Base-by-base conservation (phyloP, 2,329 filamentous ascomycete species). In the Emergomyces orientalis region DNA sequence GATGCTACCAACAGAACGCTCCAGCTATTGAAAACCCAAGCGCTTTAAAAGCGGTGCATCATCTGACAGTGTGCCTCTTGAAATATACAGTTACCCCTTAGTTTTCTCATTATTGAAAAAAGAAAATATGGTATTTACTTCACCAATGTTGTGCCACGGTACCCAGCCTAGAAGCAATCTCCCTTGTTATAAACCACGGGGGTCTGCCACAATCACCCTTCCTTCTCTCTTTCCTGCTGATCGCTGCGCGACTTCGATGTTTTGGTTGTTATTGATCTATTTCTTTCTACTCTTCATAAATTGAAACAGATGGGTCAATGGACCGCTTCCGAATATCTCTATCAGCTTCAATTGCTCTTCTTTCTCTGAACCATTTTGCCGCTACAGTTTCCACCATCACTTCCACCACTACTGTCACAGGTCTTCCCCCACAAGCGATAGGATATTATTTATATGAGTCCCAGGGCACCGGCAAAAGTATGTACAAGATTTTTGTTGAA, bases 261-360 rank as follows among this genome's bases (percentile, higher is more conserved):
- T 41, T 22, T 56, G 5, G 19, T n/a, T 56, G 39, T 41, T 41
- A 9, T 13, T 27, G n/a, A 39, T 37, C 41, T 25, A n/a, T n/a
- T 56, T 34, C 51, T 8, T 9, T 19, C 19, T n/a, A 34, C 4
- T 11, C 51, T 54, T 34, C 32, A 54, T 56, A 37, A 25, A 56
- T 14, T 56, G 54, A 39, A 27, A 34, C n/a, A 56, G 34, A 56
- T 41, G 54, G 54, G 22, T 41, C 54, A 56, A 56, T 56, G 54
- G 54, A 56, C 32, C 34, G 54, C 19, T 41, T 39, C n/a, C 34
- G 54, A 25, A 14, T 39, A 41, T 39, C n/a, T n/a, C 34, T 22
- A 11, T 56, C n/a, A 37, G 54, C 30, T 25, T 39, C 34, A 25
- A 39, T 56, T 13, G 32, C 32, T 41, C 32, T 37, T 27, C 13